phyloP scores from a whole-genome alignment of 257 asterid genomes.

The Anisodus tanguticus region DNA sequence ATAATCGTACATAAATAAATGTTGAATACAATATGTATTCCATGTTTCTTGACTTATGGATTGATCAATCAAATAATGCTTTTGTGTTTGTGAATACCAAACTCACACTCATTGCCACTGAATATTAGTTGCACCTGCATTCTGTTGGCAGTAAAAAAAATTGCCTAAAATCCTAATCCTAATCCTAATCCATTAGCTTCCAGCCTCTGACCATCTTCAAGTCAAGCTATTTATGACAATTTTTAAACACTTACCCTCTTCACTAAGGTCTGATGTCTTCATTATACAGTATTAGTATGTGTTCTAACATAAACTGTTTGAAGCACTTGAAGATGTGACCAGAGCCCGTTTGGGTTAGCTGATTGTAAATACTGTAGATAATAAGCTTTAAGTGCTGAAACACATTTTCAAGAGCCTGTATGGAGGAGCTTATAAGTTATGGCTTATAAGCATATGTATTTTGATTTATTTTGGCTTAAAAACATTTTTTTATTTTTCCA shows the following conservation, averaged over 20 bases:
- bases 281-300: background rate
- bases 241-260: background rate
- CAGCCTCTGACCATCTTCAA: background rate
- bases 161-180: no score
- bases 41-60: background rate
- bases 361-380: no score
- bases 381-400: no score
- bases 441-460: no score
- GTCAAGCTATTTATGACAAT: background rate
- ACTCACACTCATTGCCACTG: background rate
- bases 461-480: no score
- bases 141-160: no score
- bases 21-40: background rate
- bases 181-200: background rate
- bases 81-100: background rate
- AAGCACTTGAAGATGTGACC: background rate
- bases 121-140: no score
- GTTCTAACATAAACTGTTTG: background rate
- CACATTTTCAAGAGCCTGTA: background rate
- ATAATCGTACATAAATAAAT: constrained; percentile 2
- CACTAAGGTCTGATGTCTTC: background rate
- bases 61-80: background rate
- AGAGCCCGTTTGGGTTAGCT: no score
- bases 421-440: no score
- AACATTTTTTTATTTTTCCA: no score